Conservation (phyloP, 2,329 filamentous ascomycete genomes). For the Diaporthe destruens region DNA sequence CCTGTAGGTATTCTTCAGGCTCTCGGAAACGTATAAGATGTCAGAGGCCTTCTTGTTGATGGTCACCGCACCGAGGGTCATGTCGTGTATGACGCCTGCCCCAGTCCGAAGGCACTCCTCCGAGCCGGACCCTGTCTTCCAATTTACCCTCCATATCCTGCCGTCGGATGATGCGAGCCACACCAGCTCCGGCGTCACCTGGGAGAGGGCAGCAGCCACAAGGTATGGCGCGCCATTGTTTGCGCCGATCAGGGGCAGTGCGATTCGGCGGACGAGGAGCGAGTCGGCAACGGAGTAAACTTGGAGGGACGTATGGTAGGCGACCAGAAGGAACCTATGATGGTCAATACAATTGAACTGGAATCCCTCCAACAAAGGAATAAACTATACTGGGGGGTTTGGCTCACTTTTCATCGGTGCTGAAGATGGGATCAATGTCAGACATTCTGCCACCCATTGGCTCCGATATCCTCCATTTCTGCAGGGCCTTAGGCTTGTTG, state of each 20-base stretch:
- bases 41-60: slow-evolving; percentile 55
- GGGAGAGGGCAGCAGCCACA: slow-evolving; percentile 57
- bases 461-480: slow-evolving; percentile 70
- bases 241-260: slow-evolving; percentile 58
- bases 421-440: slow-evolving; percentile 74
- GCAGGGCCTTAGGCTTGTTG: slow-evolving; percentile 19
- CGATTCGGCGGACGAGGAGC: slow-evolving; percentile 79
- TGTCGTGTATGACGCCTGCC: slow-evolving; percentile 59
- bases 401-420: slow-evolving; percentile 70
- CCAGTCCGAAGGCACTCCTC: slow-evolving; percentile 57
- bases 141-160: slow-evolving; percentile 68
- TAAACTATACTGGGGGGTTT: slow-evolving; percentile 45
- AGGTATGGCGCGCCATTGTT: slow-evolving; percentile 54
- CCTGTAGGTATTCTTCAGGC: slow-evolving; percentile 54
- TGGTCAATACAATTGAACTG: slow-evolving; percentile 45
- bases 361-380: not conserved
- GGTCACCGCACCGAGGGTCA: slow-evolving; percentile 57
- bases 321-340: slow-evolving; percentile 78
- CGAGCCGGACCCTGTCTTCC: slow-evolving; percentile 62
- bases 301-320: slow-evolving; percentile 80
- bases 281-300: slow-evolving; percentile 87
- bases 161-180: slow-evolving; percentile 74
- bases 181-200: slow-evolving; percentile 58
- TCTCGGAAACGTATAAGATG: slow-evolving; percentile 62
- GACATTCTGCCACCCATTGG: slow-evolving; percentile 75